Percentiles rank a stretch among this genome's conserved stretches.
Conservation (phyloP, 1,139 yeast genomes). For the Zygosaccharomyces pseudobailii region DNA sequence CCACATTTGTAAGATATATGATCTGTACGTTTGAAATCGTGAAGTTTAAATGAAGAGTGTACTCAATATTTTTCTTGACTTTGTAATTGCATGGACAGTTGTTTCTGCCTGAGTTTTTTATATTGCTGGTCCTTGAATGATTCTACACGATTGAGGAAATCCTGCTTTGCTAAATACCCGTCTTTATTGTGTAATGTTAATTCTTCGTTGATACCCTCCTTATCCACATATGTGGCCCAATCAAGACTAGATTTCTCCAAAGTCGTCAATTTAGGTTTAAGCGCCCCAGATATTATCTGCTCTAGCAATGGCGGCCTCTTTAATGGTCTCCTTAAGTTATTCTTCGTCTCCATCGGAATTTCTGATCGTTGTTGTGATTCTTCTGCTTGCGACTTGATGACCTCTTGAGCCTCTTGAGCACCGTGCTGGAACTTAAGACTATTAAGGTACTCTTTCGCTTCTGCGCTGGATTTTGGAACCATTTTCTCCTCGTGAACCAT, state of each 20-base stretch:
- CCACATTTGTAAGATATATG: slow-evolving; percentile 40
- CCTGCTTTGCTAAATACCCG: slow-evolving; percentile 89
- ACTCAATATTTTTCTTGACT: background rate
- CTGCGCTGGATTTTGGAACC: slow-evolving; percentile 76
- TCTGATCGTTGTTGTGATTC: slow-evolving; percentile 3
- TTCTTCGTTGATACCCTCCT: slow-evolving; percentile 78
- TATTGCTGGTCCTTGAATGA: slow-evolving; percentile 58
- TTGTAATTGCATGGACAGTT: slow-evolving; percentile 28
- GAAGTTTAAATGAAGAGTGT: background rate
- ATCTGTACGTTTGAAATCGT: background rate
- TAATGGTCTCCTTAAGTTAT: slow-evolving; percentile 38
- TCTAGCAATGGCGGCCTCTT: slow-evolving; percentile 78
- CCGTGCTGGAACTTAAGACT: slow-evolving; percentile 40
- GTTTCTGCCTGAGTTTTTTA: slow-evolving; percentile 48
- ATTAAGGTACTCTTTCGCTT: slow-evolving; percentile 74
- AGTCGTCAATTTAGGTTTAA: slow-evolving; percentile 73
- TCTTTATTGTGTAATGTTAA: slow-evolving; percentile 66
- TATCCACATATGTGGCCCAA: slow-evolving; percentile 94
- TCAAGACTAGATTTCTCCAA: slow-evolving; percentile 88
- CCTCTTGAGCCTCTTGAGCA: slow-evolving; percentile 34
- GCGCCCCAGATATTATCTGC: slow-evolving; percentile 55
- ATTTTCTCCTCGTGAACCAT: slow-evolving; percentile 68
- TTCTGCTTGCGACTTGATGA: slow-evolving; percentile 29
- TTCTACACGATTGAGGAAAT: slow-evolving; percentile 76
- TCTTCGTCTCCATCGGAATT: slow-evolving; percentile 6